These are phyloP conservation scores for Penicillium capsulatum DNA, from an alignment of 2,329 filamentous ascomycete species.

Conservation along the genomic window DNA sequence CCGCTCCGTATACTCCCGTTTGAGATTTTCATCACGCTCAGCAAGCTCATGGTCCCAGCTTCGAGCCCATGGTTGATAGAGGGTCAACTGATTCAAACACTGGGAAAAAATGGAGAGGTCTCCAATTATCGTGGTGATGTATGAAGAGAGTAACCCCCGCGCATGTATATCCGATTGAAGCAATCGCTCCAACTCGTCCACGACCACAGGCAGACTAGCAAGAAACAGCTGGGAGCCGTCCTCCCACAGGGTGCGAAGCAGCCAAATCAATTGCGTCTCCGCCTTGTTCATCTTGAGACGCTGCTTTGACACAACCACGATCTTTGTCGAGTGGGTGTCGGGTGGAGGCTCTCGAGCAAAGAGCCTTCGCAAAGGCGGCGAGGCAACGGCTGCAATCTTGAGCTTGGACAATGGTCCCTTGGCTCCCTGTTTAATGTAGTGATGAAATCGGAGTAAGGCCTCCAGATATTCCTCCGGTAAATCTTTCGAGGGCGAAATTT, in stretches of 20 bases:
- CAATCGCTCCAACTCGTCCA: conserved; percentile 51
- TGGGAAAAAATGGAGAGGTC: conserved; percentile 47
- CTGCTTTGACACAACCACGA: background rate
- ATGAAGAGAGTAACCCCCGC: conserved; percentile 38
- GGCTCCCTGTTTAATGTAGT: conserved; percentile 3
- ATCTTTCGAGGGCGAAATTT: conserved; percentile 5
- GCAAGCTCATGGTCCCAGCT: conserved; percentile 35
- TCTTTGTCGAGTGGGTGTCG: background rate
- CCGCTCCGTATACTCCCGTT: too few relatives aligned
- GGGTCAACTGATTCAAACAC: conserved; percentile 44
- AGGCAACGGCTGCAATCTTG: background rate
- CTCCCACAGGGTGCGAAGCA: conserved; percentile 13
- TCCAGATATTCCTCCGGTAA: conserved; percentile 8
- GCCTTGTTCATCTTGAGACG: background rate
- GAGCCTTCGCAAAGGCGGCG: conserved; percentile 10
- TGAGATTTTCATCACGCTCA: conserved; percentile 9
- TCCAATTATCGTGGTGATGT: conserved; percentile 37
- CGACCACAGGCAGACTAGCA: conserved; percentile 30
- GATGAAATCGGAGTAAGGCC: conserved; percentile 6
- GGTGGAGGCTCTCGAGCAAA: conserved; percentile 15
- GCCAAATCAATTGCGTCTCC: conserved; percentile 4
- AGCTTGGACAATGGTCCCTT: conserved; percentile 3
- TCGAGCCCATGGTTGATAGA: conserved; percentile 50
- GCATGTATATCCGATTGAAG: conserved; percentile 37
- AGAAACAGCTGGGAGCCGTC: conserved; percentile 39